Percentiles rank a stretch among this genome's conserved stretches.
Conservation (phyloP, 2,329 filamentous ascomycete genomes). For the Cordyceps fumosorosea region DNA sequence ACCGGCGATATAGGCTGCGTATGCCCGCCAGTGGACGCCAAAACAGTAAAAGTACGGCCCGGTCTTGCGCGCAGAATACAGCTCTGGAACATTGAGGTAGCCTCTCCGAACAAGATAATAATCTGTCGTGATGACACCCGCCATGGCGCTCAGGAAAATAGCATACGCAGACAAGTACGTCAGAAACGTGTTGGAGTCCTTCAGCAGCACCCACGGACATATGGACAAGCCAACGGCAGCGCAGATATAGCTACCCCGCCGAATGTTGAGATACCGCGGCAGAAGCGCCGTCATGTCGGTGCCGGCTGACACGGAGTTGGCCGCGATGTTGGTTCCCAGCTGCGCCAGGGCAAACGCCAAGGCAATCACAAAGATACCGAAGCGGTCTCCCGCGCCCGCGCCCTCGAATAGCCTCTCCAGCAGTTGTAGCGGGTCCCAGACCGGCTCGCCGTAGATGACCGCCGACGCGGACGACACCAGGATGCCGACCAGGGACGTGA, state of each 20-base stretch:
- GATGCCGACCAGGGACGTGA: conserved; percentile 82
- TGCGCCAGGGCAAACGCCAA: conserved; percentile 69
- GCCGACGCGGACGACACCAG: conserved; percentile 67
- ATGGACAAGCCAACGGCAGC: conserved; percentile 73
- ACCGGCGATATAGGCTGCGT: conserved; percentile 72
- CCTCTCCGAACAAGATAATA: conserved; percentile 83
- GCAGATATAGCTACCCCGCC: conserved; percentile 81
- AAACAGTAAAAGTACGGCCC: conserved; percentile 67
- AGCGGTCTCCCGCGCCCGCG: conserved; percentile 60
- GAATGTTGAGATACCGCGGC: conserved; percentile 78
- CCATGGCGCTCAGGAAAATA: conserved; percentile 86
- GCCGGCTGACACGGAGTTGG: conserved; percentile 77
- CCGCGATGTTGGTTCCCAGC: conserved; percentile 83
- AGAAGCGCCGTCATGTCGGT: conserved; percentile 78
- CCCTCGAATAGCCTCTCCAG: conserved; percentile 64
- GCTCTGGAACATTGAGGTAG: conserved; percentile 68
- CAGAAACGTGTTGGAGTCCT: conserved; percentile 72
- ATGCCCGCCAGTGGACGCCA: conserved; percentile 79
- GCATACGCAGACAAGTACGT: conserved; percentile 89
- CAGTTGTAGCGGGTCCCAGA: conserved; percentile 70
- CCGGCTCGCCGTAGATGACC: conserved; percentile 58
- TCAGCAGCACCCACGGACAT: conserved; percentile 79
- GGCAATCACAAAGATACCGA: conserved; percentile 69
- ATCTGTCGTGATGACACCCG: conserved; percentile 82
- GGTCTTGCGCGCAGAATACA: conserved; percentile 64